Percentiles rank a stretch among this genome's conserved stretches.
Conservation (phyloP, 306 rosid genomes). For the Abrus pulchellus region DNA sequence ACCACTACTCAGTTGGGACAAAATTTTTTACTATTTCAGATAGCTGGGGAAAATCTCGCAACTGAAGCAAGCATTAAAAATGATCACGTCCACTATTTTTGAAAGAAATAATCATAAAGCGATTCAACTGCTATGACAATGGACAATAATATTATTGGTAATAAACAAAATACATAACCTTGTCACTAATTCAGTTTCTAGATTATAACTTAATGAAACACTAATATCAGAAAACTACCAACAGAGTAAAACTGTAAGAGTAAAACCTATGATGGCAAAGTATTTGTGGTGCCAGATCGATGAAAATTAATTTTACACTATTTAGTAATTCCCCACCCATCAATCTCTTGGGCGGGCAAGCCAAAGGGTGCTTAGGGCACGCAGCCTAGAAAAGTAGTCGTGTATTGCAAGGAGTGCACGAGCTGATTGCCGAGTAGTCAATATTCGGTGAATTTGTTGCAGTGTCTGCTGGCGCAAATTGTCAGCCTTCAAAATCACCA, state of each 20-base stretch:
- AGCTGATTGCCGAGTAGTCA: slow-evolving; percentile 88
- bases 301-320: slow-evolving; percentile 34
- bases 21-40: background rate
- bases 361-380: slow-evolving; percentile 94
- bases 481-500: slow-evolving; percentile 69
- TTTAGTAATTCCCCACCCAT: slow-evolving; percentile 13
- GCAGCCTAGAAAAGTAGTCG: slow-evolving; percentile 81
- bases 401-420: slow-evolving; percentile 89
- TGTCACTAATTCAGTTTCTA: slow-evolving; percentile 47
- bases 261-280: slow-evolving; percentile 35
- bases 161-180: slow-evolving; percentile 45
- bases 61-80: slow-evolving; percentile 4
- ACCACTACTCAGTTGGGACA: too few relatives aligned
- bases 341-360: slow-evolving; percentile 91
- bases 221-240: slow-evolving; percentile 39
- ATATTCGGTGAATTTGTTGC: slow-evolving; percentile 86
- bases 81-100: slow-evolving; percentile 6
- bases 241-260: slow-evolving; percentile 31
- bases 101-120: background rate
- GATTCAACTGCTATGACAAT: slow-evolving; percentile 30
- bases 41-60: background rate
- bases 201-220: slow-evolving; percentile 36
- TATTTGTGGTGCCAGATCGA: slow-evolving; percentile 22
- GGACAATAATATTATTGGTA: slow-evolving; percentile 44
- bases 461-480: slow-evolving; percentile 85